Conservation (phyloP, 2,329 filamentous ascomycete genomes). For the Sclerotiophoma versabilis region DNA sequence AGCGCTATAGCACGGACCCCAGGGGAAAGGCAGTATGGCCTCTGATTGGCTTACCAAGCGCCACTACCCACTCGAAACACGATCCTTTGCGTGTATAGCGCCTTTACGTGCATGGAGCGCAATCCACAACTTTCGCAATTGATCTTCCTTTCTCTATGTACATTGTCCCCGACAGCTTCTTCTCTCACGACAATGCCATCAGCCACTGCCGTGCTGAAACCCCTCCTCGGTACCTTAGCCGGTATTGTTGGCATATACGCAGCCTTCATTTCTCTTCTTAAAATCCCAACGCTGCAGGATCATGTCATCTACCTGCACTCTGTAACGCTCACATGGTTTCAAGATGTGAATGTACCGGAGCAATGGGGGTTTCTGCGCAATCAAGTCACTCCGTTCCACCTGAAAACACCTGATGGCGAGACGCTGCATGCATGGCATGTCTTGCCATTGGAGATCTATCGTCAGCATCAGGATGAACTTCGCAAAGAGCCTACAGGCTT, state of each 20-base stretch:
- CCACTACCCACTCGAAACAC: conserved; percentile 13
- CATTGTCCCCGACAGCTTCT: background rate
- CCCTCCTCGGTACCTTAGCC: conserved; percentile 29
- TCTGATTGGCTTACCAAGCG: conserved; percentile 18
- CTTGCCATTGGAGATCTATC: conserved; percentile 56
- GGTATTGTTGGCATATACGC: conserved; percentile 46
- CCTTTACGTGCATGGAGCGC: background rate
- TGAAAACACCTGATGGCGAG: conserved; percentile 52
- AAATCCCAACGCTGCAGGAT: conserved; percentile 58
- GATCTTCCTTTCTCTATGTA: background rate
- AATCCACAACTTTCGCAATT: background rate
- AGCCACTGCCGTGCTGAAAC: conserved; percentile 26
- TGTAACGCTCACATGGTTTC: conserved; percentile 63
- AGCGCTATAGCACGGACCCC: conserved; percentile 4
- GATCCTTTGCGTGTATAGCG: background rate
- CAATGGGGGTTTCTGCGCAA: conserved; percentile 58
- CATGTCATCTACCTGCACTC: conserved; percentile 65
- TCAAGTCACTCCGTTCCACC: conserved; percentile 59
- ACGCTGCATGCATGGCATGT: conserved; percentile 60
- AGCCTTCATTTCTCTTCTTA: conserved; percentile 56
- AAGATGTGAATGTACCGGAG: conserved; percentile 58
- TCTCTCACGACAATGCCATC: conserved; percentile 24
- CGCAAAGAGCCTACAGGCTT: conserved; percentile 55
- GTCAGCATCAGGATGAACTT: conserved; percentile 52
- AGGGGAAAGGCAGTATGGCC: background rate